Evolutionary conservation across 1,139 yeast genomes (phyloP), one percentile per base, ranked within the genome.

Genomic region (Lodderomyces jiufengensis): DNA sequence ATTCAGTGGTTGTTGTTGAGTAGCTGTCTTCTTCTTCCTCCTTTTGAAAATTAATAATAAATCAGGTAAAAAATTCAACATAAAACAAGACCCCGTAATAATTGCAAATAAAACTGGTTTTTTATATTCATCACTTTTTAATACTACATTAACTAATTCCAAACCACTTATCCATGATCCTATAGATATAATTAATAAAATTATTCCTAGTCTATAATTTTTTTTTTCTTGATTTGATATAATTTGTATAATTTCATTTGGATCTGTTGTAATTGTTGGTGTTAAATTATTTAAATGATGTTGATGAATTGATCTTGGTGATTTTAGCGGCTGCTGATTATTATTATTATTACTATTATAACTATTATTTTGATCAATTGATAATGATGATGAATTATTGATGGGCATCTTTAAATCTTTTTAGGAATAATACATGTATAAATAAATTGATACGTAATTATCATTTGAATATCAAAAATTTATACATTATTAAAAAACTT

Each of bases 81-180:
- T 39, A 41, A 74, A 76, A 39, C 72, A 68, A 1, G 69, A 55
- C 0, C 79, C 79, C 4, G 73, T 66, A 11, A 72, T 48, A 29
- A 66, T 63, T 0, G 79, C 63, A 37, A 73, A 61, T 40, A 75
- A 52, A 34, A 67, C 53, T 2, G 80, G 80, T 43, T 74, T 76
- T 25, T 59, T 61, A 43, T 69, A 76, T 15, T 61, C 65, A 22
- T 63, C 72, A 16, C 69, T 70, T 41, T 76, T 75, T 42, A 75
- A 55, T 5, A 74, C 73, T 3, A 57, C 52, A 45, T 73, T 75
- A 28, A 72, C 72, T 46, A 75, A 46, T 42, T 75, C 79, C 13
- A 73, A 55, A 0, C 78, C 77, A 2, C 61, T 39, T 29, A 76
- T 62, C 79, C 80, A 75, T 1, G 76, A 59, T 5, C 54, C 39